A percentile compares a stretch with the other conserved stretches of the same genome.
Evolutionary conservation across 225 moss, liverwort and hornwort genomes (phyloP).

Genomic region (Neckera pumila): DNA sequence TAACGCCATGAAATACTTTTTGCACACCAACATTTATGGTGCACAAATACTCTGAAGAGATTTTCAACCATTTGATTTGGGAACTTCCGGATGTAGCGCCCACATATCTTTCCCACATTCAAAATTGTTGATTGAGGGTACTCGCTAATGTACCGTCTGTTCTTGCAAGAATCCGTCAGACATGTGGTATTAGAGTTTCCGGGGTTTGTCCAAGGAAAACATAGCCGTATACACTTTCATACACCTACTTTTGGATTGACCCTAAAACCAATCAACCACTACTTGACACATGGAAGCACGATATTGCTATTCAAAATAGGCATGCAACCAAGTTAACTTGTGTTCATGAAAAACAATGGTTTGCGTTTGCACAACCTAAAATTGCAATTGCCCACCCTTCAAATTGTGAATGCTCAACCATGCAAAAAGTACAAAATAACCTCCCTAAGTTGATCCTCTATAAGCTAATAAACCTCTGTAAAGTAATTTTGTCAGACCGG

Average conservation of each 20-base stretch:
- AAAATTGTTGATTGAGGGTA: accelerated
- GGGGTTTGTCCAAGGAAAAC: accelerated
- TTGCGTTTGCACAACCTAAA: not conserved
- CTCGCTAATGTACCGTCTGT: accelerated
- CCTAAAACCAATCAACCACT: accelerated
- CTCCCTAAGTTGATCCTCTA: too few species aligned
- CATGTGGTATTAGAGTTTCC: accelerated
- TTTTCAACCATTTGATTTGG: accelerated
- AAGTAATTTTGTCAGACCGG: too few species aligned
- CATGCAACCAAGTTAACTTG: accelerated
- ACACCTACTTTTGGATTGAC: not conserved
- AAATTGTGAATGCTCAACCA: accelerated
- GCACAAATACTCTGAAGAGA: accelerated
- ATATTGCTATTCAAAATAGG: accelerated
- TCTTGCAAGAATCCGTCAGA: accelerated
- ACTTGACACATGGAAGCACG: accelerated
- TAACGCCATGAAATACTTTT: not conserved
- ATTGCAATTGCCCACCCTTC: too few species aligned
- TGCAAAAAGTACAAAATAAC: too few species aligned
- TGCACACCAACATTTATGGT: accelerated
- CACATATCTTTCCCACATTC: not conserved
- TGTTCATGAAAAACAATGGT: too few species aligned
- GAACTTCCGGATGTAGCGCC: accelerated
- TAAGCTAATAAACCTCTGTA: too few species aligned
- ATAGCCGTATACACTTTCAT: accelerated